A percentile compares a stretch with the other conserved stretches of the same genome.
phyloP scores from a whole-genome alignment of 2,329 filamentous ascomycete genomes.

The Hypoxylon sp. region DNA sequence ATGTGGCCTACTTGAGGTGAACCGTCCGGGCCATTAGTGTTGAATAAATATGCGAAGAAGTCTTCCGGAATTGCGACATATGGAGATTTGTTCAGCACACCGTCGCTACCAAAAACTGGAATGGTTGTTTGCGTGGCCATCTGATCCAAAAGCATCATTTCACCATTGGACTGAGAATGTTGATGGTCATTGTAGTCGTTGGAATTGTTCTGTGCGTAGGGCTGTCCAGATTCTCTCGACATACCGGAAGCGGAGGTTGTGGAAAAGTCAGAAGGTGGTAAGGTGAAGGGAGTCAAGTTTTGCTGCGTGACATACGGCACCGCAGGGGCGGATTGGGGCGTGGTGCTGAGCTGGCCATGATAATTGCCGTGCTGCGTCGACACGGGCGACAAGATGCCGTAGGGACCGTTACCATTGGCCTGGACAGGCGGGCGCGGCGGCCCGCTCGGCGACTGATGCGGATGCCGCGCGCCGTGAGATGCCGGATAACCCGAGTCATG shows the following conservation, averaged over 20 bases:
- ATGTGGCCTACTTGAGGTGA: constrained; percentile 62
- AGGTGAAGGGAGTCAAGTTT: constrained; percentile 68
- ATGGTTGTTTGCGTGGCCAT: constrained; percentile 73
- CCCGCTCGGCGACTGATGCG: constrained; percentile 53
- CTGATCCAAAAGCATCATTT: constrained; percentile 68
- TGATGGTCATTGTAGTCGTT: constrained; percentile 57
- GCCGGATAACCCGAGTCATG: constrained; percentile 50
- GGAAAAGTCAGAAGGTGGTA: constrained; percentile 67
- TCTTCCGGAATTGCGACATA: constrained; percentile 85
- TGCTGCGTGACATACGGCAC: constrained; percentile 65
- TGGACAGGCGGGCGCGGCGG: constrained; percentile 57
- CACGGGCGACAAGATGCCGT: constrained; percentile 62
- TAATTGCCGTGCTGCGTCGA: constrained; percentile 57
- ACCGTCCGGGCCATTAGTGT: constrained; percentile 65
- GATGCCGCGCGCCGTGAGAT: constrained; percentile 43
- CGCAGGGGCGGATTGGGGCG: constrained; percentile 52
- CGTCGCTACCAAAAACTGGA: constrained; percentile 86
- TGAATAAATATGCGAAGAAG: constrained; percentile 86
- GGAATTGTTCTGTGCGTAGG: constrained; percentile 50
- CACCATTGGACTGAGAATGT: constrained; percentile 54
- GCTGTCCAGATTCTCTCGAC: constrained; percentile 47
- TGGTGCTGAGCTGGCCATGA: constrained; percentile 56
- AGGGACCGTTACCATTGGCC: constrained; percentile 55
- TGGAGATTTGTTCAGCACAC: constrained; percentile 80
- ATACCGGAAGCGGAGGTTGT: constrained; percentile 49